Evolutionary conservation across 768 basidiomycete species (phyloP), one percentile per base, ranked within the genome.

Genomic region (Astraeus odoratus): DNA sequence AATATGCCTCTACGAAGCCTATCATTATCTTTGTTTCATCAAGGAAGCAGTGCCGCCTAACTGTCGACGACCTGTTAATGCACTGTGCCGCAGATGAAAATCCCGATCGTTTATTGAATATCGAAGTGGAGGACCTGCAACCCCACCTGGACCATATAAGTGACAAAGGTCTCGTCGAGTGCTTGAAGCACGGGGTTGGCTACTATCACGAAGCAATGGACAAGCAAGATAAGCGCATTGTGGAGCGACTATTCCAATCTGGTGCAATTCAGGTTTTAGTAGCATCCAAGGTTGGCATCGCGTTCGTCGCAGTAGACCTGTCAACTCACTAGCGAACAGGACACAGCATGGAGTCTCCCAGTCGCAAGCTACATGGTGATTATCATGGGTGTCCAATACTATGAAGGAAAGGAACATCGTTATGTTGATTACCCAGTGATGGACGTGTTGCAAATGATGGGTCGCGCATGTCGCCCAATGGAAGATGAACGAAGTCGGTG

Each of bases 401-500:
- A 87, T 55, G 94, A 98, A 63, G 95, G 95, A 58, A 89, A 92
- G 65, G 96, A 99, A 57, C 96, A 98, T 59, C 87, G 96, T 36
- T 99, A 99, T 54, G 76, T 94, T 52, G 96, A 98, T 64, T 97
- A 98, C 60, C 93, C 95, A 3, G 92, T 99, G 47, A 95, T 95
- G 77, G 95, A 98, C 55, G 88, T 99, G 5, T 76, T 98, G 1
- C 96, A 98, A 60, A 98, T 99, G 95, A 95, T 98, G 83, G 96
- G 95, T 34, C 80, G 83, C n/a, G 96, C 96, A 0, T 97, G 94
- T 62, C 83, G 94, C 13, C 95, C 96, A 6, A 64, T 68, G 31
- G 80, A 91, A 54, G 96, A 98, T 54, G 82, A 86, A 2, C 82
- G 85, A 47, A 93, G 90, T 54, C 86, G 92, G 12, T 98, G 95